Evolutionary conservation across 2,329 filamentous ascomycete genomes (phyloP).

Genomic region (Fusarium proliferatum): DNA sequence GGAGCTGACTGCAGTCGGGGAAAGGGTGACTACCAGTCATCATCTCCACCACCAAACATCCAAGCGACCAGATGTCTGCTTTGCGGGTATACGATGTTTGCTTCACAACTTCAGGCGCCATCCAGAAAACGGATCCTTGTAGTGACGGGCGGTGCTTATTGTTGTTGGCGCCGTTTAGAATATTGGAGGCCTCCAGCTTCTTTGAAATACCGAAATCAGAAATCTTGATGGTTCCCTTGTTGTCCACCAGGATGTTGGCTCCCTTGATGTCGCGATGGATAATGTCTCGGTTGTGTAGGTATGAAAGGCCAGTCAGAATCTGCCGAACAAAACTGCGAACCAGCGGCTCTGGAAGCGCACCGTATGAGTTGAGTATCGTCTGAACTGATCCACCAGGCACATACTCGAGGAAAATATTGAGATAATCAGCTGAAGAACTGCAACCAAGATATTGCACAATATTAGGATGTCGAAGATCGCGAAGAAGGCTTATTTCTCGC

Average conservation of each 20-base stretch:
- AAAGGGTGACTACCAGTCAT: slow-evolving; percentile 97
- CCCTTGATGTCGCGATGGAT: slow-evolving; percentile 99
- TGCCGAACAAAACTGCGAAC: slow-evolving; percentile 97
- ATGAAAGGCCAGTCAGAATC: slow-evolving; percentile 91
- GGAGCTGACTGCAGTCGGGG: slow-evolving; percentile 95
- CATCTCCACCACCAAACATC: slow-evolving; percentile 98
- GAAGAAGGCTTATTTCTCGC: slow-evolving; percentile 92
- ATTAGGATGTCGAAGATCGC: slow-evolving; percentile 94
- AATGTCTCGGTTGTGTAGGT: slow-evolving; percentile 93
- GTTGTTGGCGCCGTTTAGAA: slow-evolving; percentile 76
- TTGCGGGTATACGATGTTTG: slow-evolving; percentile 98
- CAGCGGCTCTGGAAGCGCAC: slow-evolving; percentile 90
- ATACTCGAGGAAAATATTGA: slow-evolving; percentile 99
- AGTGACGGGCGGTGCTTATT: slow-evolving; percentile 80
- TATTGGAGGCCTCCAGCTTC: slow-evolving; percentile 91
- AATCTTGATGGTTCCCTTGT: slow-evolving; percentile 99
- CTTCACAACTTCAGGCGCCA: slow-evolving; percentile 98
- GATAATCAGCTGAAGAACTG: slow-evolving; percentile 86
- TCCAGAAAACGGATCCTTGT: slow-evolving; percentile 99
- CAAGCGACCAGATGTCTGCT: slow-evolving; percentile 98
- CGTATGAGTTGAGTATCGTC: slow-evolving; percentile 98
- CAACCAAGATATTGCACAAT: slow-evolving; percentile 99
- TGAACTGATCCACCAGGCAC: slow-evolving; percentile 97
- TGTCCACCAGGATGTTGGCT: slow-evolving; percentile 97
- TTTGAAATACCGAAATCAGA: slow-evolving; percentile 99